phyloP scores from a whole-genome alignment of 2,329 filamentous ascomycete genomes.

The Lasiodiplodia citricola region DNA sequence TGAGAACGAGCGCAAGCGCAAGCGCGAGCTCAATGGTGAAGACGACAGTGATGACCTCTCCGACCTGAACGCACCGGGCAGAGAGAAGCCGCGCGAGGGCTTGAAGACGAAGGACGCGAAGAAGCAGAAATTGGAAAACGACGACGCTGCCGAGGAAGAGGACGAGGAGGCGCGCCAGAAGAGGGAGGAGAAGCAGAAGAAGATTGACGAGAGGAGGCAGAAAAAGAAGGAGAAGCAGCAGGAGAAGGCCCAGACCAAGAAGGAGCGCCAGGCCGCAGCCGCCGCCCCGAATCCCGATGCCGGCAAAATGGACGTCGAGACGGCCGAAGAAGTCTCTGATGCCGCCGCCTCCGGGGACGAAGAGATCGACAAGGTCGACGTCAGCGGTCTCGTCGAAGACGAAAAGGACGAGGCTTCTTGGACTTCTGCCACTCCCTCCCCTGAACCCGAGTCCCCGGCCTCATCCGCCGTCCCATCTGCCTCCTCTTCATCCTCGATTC shows the following conservation, averaged over 20 bases:
- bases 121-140: constrained; percentile 47
- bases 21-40: constrained; percentile 68
- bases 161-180: constrained; percentile 47
- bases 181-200: constrained; percentile 53
- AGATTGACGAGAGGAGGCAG: constrained; percentile 47
- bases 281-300: constrained; percentile 29
- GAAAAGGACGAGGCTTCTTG: constrained; percentile 36
- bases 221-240: constrained; percentile 45
- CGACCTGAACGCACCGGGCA: constrained; percentile 41
- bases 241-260: constrained; percentile 34
- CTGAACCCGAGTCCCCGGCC: constrained; percentile 46
- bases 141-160: constrained; percentile 28
- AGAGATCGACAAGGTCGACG: constrained; percentile 41
- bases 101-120: constrained; percentile 45
- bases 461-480: constrained; percentile 48
- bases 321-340: constrained; percentile 37
- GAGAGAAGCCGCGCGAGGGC: constrained; percentile 46
- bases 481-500: constrained; percentile 55
- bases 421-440: constrained; percentile 41
- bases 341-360: constrained; percentile 35
- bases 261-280: constrained; percentile 35
- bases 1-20: constrained; percentile 80
- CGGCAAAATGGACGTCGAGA: constrained; percentile 36
- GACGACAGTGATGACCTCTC: constrained; percentile 39
- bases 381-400: constrained; percentile 42